Evolutionary conservation across 2,329 filamentous ascomycete species (phyloP), one percentile per base, ranked within the genome.

Genomic region (Ceratocystis eucalypticola): DNA sequence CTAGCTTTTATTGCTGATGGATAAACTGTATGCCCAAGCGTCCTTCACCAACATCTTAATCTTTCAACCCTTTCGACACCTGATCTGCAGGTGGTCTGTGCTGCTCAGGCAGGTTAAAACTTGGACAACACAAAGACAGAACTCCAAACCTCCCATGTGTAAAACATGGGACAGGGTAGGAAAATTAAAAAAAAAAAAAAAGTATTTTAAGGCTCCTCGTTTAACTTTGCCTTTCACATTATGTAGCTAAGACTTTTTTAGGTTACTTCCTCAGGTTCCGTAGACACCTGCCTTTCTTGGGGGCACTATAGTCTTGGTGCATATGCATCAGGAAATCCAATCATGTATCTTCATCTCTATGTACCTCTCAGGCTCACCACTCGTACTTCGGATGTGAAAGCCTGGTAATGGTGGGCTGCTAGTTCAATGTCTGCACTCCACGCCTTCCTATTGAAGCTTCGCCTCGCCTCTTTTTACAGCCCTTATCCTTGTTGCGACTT

Each of bases 1-100:
- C 37, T 41, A 41, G 37, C 37, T 41, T 15, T 41, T 41, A 4
- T 41, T 41, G 37, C 37, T 15, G 37, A 22, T 8, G 12, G 59
- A 57, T 33, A 33, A 57, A 15, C 53, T 57, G 53, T 57, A 28
- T n/a, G 55, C 28, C 55, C 61, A 62, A 45, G 61, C 61, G 45
- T 22, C 17, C 61, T 15, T 46, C 61, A 62, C 25, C 17, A 44
- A 37, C 55, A 33, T 22, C 53, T 57, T 57, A 53, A 53, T 53
- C 48, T 57, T 57, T 57, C 53, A 37, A 12, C 37, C 37, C 37
- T 5, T 12, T n/a, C 33, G 28, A 8, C 17, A 2, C 33, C 15
- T 33, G 55, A 20, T 59, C 55, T 37, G 17, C 8, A n/a, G 25
- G 28, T 8, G 55, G 55, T 59, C 55, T 37, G 55, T 59, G 55